Evolutionary conservation across 2,329 filamentous ascomycete genomes (phyloP).

Genomic region (Blastomyces gilchristii): DNA sequence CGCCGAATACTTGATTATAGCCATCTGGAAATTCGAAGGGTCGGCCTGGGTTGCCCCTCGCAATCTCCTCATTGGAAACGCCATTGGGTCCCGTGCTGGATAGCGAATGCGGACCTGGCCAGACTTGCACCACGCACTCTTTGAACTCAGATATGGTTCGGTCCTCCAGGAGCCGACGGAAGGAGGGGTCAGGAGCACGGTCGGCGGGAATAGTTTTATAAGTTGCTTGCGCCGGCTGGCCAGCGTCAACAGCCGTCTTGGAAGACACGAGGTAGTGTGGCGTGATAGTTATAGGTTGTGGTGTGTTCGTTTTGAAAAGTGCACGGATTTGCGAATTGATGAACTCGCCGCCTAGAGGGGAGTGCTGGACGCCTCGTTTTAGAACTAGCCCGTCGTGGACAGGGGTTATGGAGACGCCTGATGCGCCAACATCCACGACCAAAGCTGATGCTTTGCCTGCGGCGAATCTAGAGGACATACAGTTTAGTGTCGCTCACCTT

Average conservation of each 20-base stretch:
- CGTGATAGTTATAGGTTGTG: conserved; percentile 62
- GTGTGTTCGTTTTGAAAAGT: conserved; percentile 57
- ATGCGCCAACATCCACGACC: conserved; percentile 82
- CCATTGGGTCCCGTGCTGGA: conserved; percentile 42
- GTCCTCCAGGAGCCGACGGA: conserved; percentile 78
- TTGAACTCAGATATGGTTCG: conserved; percentile 93
- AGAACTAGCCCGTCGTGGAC: conserved; percentile 92
- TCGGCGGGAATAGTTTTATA: conserved; percentile 58
- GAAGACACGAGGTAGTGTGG: conserved; percentile 81
- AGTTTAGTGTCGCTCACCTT: conserved; percentile 3
- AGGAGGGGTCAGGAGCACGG: conserved; percentile 54
- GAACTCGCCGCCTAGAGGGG: conserved; percentile 78
- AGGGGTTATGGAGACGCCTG: conserved; percentile 78
- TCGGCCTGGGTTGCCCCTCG: conserved; percentile 62
- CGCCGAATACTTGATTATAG: conserved; percentile 87
- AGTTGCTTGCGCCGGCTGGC: conserved; percentile 64
- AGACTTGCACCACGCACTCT: conserved; percentile 90
- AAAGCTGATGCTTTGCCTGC: conserved; percentile 87
- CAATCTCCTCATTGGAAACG: conserved; percentile 61
- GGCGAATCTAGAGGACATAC: conserved; percentile 50
- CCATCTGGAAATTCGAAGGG: conserved; percentile 97
- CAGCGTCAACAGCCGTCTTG: conserved; percentile 81
- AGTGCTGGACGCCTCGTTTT: conserved; percentile 78
- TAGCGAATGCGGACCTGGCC: conserved; percentile 68
- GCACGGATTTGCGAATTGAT: conserved; percentile 77